Percentiles rank a stretch among this genome's conserved stretches.
phyloP scores from a whole-genome alignment of 164 flowering plant species.

The Akebia trifoliata region DNA sequence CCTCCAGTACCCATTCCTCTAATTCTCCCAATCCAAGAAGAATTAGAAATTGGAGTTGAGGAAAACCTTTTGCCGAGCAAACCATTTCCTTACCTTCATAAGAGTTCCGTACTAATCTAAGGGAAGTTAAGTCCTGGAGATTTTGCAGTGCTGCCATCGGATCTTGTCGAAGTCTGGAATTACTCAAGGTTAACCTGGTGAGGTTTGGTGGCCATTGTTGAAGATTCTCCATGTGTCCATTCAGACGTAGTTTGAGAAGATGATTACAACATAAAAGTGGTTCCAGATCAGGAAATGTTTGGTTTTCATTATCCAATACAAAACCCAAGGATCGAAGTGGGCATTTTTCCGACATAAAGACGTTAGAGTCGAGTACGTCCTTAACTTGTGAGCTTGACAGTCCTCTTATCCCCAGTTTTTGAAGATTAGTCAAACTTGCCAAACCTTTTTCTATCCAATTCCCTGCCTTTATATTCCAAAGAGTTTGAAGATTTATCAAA shows the following conservation, averaged over 20 bases:
- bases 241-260: too few relatives aligned
- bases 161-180: background rate
- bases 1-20: background rate
- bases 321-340: too few relatives aligned
- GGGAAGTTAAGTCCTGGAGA: too few relatives aligned
- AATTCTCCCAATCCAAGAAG: background rate
- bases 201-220: conserved; percentile 1
- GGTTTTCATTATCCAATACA: too few relatives aligned
- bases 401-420: background rate
- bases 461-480: background rate
- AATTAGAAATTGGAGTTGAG: background rate
- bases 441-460: background rate
- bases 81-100: background rate
- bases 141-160: background rate
- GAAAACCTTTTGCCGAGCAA: too few relatives aligned
- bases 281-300: too few relatives aligned
- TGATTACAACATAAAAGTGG: too few relatives aligned
- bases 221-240: background rate
- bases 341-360: too few relatives aligned
- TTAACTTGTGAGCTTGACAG: background rate
- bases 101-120: background rate
- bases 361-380: too few relatives aligned
- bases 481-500: conserved; percentile 6
- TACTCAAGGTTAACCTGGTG: background rate
- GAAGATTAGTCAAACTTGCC: background rate